Conservation (phyloP, 352 stramenopile species). For the Globisporangium middletonii region DNA sequence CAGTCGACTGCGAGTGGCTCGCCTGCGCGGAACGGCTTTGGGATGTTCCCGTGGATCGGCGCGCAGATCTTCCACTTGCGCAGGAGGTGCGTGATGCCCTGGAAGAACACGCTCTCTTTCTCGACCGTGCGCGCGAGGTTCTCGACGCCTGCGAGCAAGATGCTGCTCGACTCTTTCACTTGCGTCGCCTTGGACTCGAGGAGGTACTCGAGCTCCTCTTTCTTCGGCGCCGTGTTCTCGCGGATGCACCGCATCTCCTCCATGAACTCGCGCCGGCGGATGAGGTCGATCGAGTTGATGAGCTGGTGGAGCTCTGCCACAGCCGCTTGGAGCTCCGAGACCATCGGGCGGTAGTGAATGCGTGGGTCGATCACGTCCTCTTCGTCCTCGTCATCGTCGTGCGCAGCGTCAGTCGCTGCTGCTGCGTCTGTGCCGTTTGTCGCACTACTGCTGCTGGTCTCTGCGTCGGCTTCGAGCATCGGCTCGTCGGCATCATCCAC, state of each 20-base stretch:
- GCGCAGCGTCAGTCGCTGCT: constrained; percentile 8
- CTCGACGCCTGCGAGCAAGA: constrained; percentile 67
- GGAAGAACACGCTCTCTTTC: constrained; percentile 84
- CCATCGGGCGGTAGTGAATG: constrained; percentile 83
- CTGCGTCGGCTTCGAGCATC: constrained; percentile 15
- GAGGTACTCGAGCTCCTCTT: constrained; percentile 74
- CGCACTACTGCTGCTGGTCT: constrained; percentile 10
- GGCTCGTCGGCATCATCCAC: constrained; percentile 11
- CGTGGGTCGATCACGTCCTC: constrained; percentile 83
- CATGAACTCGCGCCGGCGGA: constrained; percentile 68
- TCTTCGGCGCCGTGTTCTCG: constrained; percentile 78
- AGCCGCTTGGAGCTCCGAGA: constrained; percentile 70
- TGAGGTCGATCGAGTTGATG: constrained; percentile 86
- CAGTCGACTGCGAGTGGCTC: constrained; percentile 82
- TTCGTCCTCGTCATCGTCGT: constrained; percentile 27
- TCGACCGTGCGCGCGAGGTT: constrained; percentile 59
- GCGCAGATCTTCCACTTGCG: constrained; percentile 85
- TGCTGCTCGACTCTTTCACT: constrained; percentile 69
- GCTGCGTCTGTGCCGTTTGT: constrained; percentile 7
- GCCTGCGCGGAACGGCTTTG: constrained; percentile 78
- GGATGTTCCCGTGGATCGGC: constrained; percentile 83
- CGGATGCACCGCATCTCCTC: constrained; percentile 85
- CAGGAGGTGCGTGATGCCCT: constrained; percentile 69
- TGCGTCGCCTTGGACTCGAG: constrained; percentile 71
- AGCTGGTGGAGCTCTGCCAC: constrained; percentile 79